These are phyloP conservation scores for Chrysanthemum lavandulifolium DNA, from an alignment of 129 eudicot genomes.

Conservation along the genomic window DNA sequence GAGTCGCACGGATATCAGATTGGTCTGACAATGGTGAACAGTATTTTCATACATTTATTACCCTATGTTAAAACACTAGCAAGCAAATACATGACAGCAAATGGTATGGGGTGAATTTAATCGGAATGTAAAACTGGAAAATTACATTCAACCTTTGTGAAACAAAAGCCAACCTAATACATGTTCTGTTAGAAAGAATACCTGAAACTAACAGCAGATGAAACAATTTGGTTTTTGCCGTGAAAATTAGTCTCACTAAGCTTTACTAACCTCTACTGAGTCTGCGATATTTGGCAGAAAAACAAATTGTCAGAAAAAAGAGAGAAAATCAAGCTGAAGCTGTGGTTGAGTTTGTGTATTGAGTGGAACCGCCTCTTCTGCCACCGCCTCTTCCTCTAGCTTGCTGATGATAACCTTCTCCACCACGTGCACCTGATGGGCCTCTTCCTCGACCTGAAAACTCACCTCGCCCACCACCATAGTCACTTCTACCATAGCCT, in stretches of 20 bases:
- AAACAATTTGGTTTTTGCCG: slow-evolving; percentile 22
- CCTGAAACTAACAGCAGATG: slow-evolving; percentile 34
- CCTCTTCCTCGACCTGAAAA: slow-evolving; percentile 54
- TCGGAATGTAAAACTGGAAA: slow-evolving; percentile 25
- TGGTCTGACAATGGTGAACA: background rate
- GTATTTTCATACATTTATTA: background rate
- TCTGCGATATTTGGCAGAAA: slow-evolving; percentile 5
- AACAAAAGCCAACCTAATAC: slow-evolving; percentile 21
- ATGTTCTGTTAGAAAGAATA: slow-evolving; percentile 50
- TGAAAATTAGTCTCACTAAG: slow-evolving; percentile 24
- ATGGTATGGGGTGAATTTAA: slow-evolving; percentile 11
- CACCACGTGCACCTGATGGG: slow-evolving; percentile 51
- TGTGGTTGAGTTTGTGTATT: slow-evolving; percentile 23
- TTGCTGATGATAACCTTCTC: slow-evolving; percentile 44
- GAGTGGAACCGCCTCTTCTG: slow-evolving; percentile 43
- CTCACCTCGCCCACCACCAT: slow-evolving; percentile 54
- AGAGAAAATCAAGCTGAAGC: slow-evolving; percentile 18
- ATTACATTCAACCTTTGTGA: slow-evolving; percentile 29
- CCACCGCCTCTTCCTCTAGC: slow-evolving; percentile 64
- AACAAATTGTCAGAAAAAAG: slow-evolving; percentile 25
- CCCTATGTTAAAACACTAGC: slow-evolving; percentile 7
- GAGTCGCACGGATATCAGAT: background rate
- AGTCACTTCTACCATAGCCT: slow-evolving; percentile 66
- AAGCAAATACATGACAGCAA: background rate
- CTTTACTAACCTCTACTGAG: slow-evolving; percentile 28